Percentiles rank a stretch among this genome's conserved stretches.
phyloP scores from a whole-genome alignment of 2,329 filamentous ascomycete species.

The Cladophialophora psammophila region DNA sequence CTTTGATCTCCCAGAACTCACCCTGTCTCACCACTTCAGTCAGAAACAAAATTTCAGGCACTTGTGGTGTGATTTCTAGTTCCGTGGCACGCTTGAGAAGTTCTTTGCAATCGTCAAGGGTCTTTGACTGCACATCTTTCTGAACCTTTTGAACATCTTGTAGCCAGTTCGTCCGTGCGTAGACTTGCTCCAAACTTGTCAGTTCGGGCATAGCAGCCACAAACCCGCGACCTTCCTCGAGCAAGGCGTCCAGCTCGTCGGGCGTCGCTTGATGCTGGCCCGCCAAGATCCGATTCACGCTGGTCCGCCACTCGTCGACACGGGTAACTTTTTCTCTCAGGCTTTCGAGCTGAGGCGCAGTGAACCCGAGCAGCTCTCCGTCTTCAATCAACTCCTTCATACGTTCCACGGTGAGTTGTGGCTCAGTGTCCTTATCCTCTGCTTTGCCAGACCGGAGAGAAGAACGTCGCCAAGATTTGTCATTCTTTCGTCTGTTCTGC shows the following conservation, averaged over 20 bases:
- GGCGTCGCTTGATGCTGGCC: conserved; percentile 70
- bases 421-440: conserved; percentile 82
- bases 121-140: conserved; percentile 70
- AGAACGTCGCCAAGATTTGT: conserved; percentile 80
- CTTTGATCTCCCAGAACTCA: conserved; percentile 89
- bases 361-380: conserved; percentile 87
- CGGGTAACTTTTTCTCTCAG: conserved; percentile 84
- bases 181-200: conserved; percentile 77
- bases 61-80: conserved; percentile 78
- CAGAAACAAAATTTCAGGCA: conserved; percentile 79
- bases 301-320: conserved; percentile 83
- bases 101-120: conserved; percentile 77
- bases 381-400: conserved; percentile 80
- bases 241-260: conserved; percentile 82
- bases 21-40: conserved; percentile 78
- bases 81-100: conserved; percentile 80
- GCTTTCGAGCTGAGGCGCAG: conserved; percentile 87
- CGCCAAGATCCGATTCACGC: conserved; percentile 73
- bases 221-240: conserved; percentile 88
- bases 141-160: conserved; percentile 73
- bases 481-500: conserved; percentile 94
- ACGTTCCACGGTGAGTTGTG: conserved; percentile 81
- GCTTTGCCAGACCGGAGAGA: conserved; percentile 76
- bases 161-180: conserved; percentile 89
- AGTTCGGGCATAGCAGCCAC: conserved; percentile 92